Conservation (phyloP, 805 yeast genomes). For the Novakomyces olei region DNA sequence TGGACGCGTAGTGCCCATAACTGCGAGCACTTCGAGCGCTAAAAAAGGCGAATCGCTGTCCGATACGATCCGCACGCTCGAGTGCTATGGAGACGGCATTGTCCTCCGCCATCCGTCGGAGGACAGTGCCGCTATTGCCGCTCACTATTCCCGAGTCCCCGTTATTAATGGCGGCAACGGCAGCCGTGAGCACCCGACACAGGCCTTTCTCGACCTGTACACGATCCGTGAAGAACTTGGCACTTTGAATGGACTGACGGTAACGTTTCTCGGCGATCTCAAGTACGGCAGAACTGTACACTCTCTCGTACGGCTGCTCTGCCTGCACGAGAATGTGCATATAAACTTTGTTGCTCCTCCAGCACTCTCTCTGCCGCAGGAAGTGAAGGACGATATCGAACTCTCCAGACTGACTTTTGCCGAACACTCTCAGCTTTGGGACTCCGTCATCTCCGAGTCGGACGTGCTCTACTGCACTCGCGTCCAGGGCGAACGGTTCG, state of each 20-base stretch:
- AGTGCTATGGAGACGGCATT: constrained; percentile 90
- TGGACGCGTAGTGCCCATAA: constrained; percentile 81
- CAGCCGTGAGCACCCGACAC: constrained; percentile 94
- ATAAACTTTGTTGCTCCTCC: constrained; percentile 79
- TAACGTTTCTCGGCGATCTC: constrained; percentile 97
- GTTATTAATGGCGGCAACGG: constrained; percentile 93
- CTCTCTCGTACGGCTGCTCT: constrained; percentile 72
- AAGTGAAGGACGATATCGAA: constrained; percentile 41
- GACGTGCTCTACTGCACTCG: constrained; percentile 96
- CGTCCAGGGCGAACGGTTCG: constrained; percentile 91
- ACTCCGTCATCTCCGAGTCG: constrained; percentile 65
- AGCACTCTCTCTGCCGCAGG: constrained; percentile 65
- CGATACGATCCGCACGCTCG: constrained; percentile 86
- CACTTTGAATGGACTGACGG: constrained; percentile 91
- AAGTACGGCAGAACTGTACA: constrained; percentile 97
- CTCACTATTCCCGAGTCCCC: constrained; percentile 91
- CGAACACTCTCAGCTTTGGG: constrained; percentile 60
- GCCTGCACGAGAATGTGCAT: constrained; percentile 82
- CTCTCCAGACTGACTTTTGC: constrained; percentile 44
- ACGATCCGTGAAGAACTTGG: constrained; percentile 98
- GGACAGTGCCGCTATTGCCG: constrained; percentile 80
- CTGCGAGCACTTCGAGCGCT: constrained; percentile 74
- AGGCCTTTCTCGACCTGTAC: constrained; percentile 89
- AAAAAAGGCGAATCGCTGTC: constrained; percentile 96
- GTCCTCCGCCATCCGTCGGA: constrained; percentile 92